Evolutionary conservation across 148 eudicot genomes (phyloP), one percentile per base, ranked within the genome.

Genomic region (Vaccinium myrtillus): DNA sequence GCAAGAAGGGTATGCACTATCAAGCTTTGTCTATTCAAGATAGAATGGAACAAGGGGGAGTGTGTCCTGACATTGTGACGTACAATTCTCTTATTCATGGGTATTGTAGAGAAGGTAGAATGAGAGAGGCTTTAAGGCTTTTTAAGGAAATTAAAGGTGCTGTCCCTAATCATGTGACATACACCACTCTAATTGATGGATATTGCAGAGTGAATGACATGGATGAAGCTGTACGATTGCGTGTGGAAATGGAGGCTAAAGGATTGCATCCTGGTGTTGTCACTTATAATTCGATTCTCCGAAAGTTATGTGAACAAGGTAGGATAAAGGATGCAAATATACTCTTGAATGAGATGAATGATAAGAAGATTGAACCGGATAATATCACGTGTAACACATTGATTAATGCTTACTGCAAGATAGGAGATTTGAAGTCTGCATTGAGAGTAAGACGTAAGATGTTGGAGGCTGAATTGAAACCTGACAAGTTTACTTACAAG

Each of bases 381-480:
- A 93, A 90, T 86, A 86, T 94, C 49, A 93, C 99, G 0, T 96
- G 99, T 86, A 96, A 96, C 82, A 96, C 99, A 36, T 86, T 96
- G 85, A 93, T 96, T 16, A 96, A 96, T 83, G 99, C 95, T 51
- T 94, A 96, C 82, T 89, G 97, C 89, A 96, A 96, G 88, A 92
- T 96, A 16, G 93, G 98, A 59, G 99, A 96, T 87, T 87, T 92
- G 92, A 80, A 78, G 46, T 94, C 98, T 78, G 94, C 96, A 27
- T 15, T 92, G 71, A 92, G 87, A 87, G 93, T 96, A 46, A 92
- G 89, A 85, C 85, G 39, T 77, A 94, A 88, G 85, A 96, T 96
- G 99, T 84, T 93, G 87, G 92, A 87, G 27, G 89, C 90, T n/a
- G 97, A 96, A 63, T 82, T 94, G 87, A 92, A 89, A 82, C 91